These are phyloP conservation scores for Scortechinia acanthostroma DNA, from an alignment of 2,329 filamentous ascomycete genomes.

Conservation along the genomic window DNA sequence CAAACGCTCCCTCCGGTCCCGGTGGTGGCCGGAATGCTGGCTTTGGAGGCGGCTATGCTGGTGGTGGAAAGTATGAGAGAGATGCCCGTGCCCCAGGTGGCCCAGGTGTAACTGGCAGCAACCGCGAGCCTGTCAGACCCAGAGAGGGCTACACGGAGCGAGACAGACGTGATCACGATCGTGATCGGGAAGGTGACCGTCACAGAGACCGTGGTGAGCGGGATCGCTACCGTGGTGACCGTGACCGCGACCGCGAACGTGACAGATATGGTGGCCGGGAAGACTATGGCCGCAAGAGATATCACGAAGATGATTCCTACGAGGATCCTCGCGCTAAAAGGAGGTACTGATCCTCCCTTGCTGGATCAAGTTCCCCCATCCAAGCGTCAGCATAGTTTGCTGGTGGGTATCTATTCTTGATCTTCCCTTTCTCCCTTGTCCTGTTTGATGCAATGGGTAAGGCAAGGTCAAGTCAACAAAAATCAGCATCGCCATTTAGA, in stretches of 20 bases:
- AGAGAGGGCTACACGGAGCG: neutral
- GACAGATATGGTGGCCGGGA: conserved; percentile 27
- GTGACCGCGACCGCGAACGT: conserved; percentile 6
- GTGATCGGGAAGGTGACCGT: conserved; percentile 23
- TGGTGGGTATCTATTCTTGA: neutral
- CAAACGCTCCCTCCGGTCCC: conserved; percentile 15
- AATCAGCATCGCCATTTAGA: no score
- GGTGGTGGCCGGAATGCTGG: conserved; percentile 13
- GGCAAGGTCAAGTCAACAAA: no score
- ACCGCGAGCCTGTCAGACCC: conserved; percentile 17
- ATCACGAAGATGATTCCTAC: conserved; percentile 51
- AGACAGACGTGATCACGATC: conserved; percentile 5
- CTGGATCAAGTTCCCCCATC: neutral
- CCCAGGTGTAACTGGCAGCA: conserved; percentile 44
- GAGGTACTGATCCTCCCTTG: neutral
- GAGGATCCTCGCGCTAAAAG: conserved; percentile 41
- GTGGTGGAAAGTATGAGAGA: conserved; percentile 10
- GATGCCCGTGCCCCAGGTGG: no score
- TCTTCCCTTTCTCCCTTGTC: neutral
- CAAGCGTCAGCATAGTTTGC: neutral
- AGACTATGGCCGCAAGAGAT: conserved; percentile 32
- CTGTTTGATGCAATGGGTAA: neutral
- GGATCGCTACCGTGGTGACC: conserved; percentile 18
- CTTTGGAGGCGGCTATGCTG: conserved; percentile 12
- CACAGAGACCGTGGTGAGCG: conserved; percentile 16